Evolutionary conservation across 2,329 filamentous ascomycete species (phyloP).

Genomic region (Ascochyta fabae): DNA sequence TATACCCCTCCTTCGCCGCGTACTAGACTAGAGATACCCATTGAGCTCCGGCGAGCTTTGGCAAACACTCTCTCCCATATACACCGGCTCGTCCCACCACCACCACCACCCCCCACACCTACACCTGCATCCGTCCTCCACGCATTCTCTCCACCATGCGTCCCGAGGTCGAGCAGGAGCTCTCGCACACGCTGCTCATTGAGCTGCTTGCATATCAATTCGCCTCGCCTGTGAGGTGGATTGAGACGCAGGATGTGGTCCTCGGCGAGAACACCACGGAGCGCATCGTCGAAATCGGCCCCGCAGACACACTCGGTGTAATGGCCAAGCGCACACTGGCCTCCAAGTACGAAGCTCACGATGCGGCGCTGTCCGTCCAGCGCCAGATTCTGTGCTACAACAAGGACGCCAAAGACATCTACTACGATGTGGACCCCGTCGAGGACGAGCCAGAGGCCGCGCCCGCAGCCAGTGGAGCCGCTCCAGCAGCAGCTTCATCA

Average conservation of each 20-base stretch:
- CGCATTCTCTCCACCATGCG: constrained; percentile 69
- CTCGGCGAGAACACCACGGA: constrained; percentile 95
- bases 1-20: constrained; percentile 29
- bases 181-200: constrained; percentile 96
- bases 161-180: constrained; percentile 98
- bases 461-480: constrained; percentile 52
- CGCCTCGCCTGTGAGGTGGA: constrained; percentile 98
- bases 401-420: constrained; percentile 99
- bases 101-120: no score
- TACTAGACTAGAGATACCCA: constrained; percentile 33
- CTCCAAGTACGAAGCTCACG: constrained; percentile 98
- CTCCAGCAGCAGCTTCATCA: constrained; percentile 53
- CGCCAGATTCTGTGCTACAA: constrained; percentile 99
- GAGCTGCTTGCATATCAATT: constrained; percentile 99
- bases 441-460: constrained; percentile 73
- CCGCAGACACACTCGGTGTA: constrained; percentile 92
- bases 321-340: constrained; percentile 97
- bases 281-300: constrained; percentile 96
- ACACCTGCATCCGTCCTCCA: constrained; percentile 23
- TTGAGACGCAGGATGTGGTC: constrained; percentile 99
- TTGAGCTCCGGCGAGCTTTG: constrained; percentile 36
- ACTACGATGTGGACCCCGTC: constrained; percentile 96
- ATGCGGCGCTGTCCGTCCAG: constrained; percentile 94
- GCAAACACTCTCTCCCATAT: constrained; percentile 8
- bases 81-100: constrained; percentile 12